These are phyloP conservation scores for Phytopythium mirpurense DNA, from an alignment of 352 stramenopile genomes.

Conservation along the genomic window DNA sequence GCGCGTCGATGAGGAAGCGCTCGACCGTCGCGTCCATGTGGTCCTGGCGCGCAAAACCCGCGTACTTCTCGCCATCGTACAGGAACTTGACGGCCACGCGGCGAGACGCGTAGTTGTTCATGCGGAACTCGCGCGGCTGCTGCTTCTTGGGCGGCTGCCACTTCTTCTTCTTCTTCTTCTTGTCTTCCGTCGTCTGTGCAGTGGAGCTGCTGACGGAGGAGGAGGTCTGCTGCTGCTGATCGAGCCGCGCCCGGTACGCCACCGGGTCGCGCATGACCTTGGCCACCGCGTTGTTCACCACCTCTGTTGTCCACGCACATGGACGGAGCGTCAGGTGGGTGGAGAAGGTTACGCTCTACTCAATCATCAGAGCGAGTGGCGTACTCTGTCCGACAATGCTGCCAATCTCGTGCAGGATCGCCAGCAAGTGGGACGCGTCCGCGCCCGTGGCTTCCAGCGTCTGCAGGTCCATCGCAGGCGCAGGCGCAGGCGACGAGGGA, in stretches of 20 bases:
- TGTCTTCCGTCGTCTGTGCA: no score
- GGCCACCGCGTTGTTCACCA: conserved; percentile 63
- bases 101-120: conserved; percentile 73
- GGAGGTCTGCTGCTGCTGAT: background rate
- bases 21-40: conserved; percentile 93
- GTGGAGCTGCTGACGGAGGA: no score
- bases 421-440: conserved; percentile 43
- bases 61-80: conserved; percentile 86
- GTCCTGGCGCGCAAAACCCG: conserved; percentile 85
- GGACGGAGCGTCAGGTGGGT: background rate
- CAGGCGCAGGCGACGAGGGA: conserved; percentile 5
- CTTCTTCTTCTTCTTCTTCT: conserved; percentile 23
- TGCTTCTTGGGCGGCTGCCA: conserved; percentile 46
- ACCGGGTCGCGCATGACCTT: conserved; percentile 45
- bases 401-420: conserved; percentile 61
- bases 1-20: conserved; percentile 90
- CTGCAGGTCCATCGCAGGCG: conserved; percentile 16
- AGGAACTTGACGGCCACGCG: conserved; percentile 79
- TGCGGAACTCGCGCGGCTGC: conserved; percentile 64
- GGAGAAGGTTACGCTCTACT: no score
- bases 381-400: conserved; percentile 58
- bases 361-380: no score
- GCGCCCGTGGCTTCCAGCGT: conserved; percentile 24
- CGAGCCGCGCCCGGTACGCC: conserved; percentile 8
- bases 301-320: conserved; percentile 28